phyloP scores from a whole-genome alignment of 1,284 basidiomycete species.

The Pascua guehoae region DNA sequence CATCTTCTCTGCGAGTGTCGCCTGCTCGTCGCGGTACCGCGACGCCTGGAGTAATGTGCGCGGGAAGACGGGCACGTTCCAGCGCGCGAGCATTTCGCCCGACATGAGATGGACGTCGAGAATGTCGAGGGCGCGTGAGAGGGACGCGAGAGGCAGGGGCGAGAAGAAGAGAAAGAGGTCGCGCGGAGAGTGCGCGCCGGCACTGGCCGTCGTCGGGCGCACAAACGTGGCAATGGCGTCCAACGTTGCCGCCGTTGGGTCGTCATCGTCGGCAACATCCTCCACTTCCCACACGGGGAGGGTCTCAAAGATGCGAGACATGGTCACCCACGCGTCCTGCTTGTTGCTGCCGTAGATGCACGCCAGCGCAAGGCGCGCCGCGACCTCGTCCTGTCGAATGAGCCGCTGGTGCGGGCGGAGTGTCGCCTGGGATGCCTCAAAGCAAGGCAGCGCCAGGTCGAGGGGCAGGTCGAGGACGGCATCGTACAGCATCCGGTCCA shows the following conservation, averaged over 20 bases:
- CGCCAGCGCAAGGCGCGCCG: conserved; percentile 77
- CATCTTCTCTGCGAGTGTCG: conserved; percentile 81
- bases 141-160: conserved; percentile 64
- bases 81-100: conserved; percentile 81
- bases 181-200: conserved; percentile 57
- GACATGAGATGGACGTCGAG: conserved; percentile 90
- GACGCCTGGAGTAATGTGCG: conserved; percentile 80
- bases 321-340: conserved; percentile 68
- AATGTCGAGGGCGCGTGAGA: conserved; percentile 79
- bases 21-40: conserved; percentile 64
- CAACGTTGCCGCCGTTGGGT: conserved; percentile 73
- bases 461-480: conserved; percentile 69
- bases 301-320: conserved; percentile 90
- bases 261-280: conserved; percentile 59
- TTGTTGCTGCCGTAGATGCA: conserved; percentile 79
- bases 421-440: conserved; percentile 86
- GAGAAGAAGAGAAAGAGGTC: conserved; percentile 78
- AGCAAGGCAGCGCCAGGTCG: conserved; percentile 66
- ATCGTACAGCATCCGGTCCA: conserved; percentile 61
- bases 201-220: conserved; percentile 63
- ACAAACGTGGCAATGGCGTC: conserved; percentile 73
- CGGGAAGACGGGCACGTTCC: conserved; percentile 73
- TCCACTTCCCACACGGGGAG: conserved; percentile 80
- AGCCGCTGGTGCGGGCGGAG: conserved; percentile 65
- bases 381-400: conserved; percentile 73